Conservation (phyloP, 2,329 filamentous ascomycete species). For the Microsporum canis region DNA sequence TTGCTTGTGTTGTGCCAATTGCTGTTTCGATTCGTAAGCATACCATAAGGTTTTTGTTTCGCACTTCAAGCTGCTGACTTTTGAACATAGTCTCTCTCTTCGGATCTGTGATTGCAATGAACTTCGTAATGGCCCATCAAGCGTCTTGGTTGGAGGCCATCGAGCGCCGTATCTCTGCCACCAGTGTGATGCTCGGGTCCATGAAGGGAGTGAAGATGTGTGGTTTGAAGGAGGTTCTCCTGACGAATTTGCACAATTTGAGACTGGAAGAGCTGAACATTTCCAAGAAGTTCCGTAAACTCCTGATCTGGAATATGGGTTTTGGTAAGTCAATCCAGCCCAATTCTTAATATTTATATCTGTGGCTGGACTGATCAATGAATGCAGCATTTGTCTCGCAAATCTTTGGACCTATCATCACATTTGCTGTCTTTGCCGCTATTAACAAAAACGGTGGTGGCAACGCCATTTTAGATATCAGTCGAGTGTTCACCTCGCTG, state of each 20-base stretch:
- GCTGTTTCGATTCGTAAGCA: slow-evolving; percentile 31
- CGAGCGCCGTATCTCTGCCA: slow-evolving; percentile 39
- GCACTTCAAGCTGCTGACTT: neutral
- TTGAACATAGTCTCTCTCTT: slow-evolving; percentile 23
- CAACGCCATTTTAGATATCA: slow-evolving; percentile 27
- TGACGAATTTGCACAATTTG: slow-evolving; percentile 29
- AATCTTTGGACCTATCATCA: slow-evolving; percentile 36
- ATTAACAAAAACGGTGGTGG: slow-evolving; percentile 28
- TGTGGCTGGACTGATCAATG: slow-evolving; percentile 14
- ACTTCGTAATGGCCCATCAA: slow-evolving; percentile 31
- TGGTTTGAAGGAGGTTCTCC: slow-evolving; percentile 35
- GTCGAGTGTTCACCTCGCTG: slow-evolving; percentile 37
- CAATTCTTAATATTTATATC: slow-evolving; percentile 9
- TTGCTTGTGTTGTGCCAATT: slow-evolving; percentile 36
- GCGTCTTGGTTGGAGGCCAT: slow-evolving; percentile 42
- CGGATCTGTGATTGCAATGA: slow-evolving; percentile 26
- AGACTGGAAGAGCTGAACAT: slow-evolving; percentile 33
- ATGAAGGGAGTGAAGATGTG: slow-evolving; percentile 45
- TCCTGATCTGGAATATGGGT: slow-evolving; percentile 33
- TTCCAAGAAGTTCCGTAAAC: slow-evolving; percentile 32
- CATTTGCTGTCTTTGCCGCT: slow-evolving; percentile 36
- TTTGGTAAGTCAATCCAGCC: slow-evolving; percentile 21
- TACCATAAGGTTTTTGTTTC: neutral
- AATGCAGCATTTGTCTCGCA: slow-evolving; percentile 28
- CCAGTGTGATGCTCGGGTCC: slow-evolving; percentile 37